Conservation (phyloP, 2,329 filamentous ascomycete genomes). For the Neocatenulostroma microsporum region DNA sequence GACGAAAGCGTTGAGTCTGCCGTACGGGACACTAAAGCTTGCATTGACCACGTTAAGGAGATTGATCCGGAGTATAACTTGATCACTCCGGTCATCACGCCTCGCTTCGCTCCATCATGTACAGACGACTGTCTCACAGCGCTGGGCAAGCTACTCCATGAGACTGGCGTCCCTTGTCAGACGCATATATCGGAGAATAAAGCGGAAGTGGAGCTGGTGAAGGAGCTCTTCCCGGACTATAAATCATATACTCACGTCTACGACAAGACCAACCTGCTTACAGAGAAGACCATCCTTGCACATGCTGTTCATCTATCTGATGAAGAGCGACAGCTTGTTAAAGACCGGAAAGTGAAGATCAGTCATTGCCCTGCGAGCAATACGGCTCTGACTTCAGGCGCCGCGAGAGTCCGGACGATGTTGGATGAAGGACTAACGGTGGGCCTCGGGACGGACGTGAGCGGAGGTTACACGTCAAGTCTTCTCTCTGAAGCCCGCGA, state of each 20-base stretch:
- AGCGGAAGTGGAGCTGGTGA: conserved; percentile 64
- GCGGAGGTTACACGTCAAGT: conserved; percentile 74
- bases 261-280: conserved; percentile 63
- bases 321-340: conserved; percentile 59
- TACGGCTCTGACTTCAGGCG: conserved; percentile 69
- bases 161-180: conserved; percentile 63
- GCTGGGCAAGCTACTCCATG: conserved; percentile 57
- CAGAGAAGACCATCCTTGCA: conserved; percentile 67
- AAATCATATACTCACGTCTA: conserved; percentile 70
- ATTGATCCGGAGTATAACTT: conserved; percentile 60
- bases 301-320: conserved; percentile 71
- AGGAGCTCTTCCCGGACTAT: conserved; percentile 57
- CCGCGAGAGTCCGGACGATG: conserved; percentile 65
- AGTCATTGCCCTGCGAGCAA: conserved; percentile 87
- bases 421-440: conserved; percentile 68
- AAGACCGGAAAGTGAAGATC: conserved; percentile 55
- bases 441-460: conserved; percentile 84
- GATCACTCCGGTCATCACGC: conserved; percentile 72
- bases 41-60: conserved; percentile 50
- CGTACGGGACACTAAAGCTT: conserved; percentile 43
- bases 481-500: conserved; percentile 78
- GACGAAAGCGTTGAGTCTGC: conserved; percentile 59
- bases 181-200: conserved; percentile 85
- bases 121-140: conserved; percentile 48
- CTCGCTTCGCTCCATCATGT: conserved; percentile 53